Base-by-base conservation (phyloP, 2,329 filamentous ascomycete genomes). In the Verticillium tricorpus region DNA sequence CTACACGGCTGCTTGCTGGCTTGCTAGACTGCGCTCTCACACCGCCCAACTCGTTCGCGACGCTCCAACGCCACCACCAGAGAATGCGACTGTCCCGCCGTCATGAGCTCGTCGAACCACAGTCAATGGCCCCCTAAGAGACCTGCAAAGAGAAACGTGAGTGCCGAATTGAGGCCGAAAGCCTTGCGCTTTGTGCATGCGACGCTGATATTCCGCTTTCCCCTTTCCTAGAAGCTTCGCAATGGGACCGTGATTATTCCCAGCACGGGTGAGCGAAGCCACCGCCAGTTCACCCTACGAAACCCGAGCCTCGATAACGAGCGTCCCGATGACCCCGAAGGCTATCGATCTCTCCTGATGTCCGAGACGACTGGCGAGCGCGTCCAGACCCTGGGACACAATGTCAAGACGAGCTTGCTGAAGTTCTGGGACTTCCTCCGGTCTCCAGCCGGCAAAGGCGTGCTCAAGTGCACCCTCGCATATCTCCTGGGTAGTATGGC, bases 221-320 rank as follows among this genome's bases (percentile, higher is more conserved):
- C 54, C 31, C 37, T 40, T 56, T 35, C 45, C 19, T 71, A 89
- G 85, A 87, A 93, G 83, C 82, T 96, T 64, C 89, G 90, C 67
- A 90, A 94, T 72, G 91, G 91, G 67, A 95, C 92, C 55, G 93
- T 96, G 74, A 90, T 98, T 68, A 84, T 96, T 60, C 93, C 94
- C 8, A 82, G 84, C 63, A 97, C 93, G 2, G 93, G 94, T 69
- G 91, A 96, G 75, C 90, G 93, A 66, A 85, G 92, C 56, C 89
- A 88, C 70, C 90, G 90, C 65, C 85, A 89, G 64, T 92, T 97
- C 68, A 94, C 89, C 25, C 81, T 97, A 32, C 89, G 89, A 69
- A 80, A 83, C 60, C 76, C 82, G 61, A 68, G 70, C 62, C 62
- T 70, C 52, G 67, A 72, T 45, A 69, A 74, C 73, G 58, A 66